These are phyloP conservation scores for Pharnaceum exiguum DNA, from an alignment of 148 eudicot species.

Conservation along the genomic window DNA sequence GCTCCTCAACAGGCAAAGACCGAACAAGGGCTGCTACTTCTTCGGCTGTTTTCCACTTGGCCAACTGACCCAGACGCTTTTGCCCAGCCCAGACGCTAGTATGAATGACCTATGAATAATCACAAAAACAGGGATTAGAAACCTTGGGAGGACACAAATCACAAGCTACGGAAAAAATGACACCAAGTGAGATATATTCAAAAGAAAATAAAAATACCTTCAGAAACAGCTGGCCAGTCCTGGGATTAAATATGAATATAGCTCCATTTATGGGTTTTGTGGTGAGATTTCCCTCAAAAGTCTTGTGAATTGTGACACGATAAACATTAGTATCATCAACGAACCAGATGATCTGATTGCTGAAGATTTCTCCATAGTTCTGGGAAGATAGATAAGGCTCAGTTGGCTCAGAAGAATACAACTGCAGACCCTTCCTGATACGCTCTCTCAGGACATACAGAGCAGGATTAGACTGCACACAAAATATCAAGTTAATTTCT, in stretches of 20 bases:
- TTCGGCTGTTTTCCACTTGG: slow-evolving; percentile 99
- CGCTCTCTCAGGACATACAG: slow-evolving; percentile 94
- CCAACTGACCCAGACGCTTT: slow-evolving; percentile 98
- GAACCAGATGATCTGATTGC: slow-evolving; percentile 98
- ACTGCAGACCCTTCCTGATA: slow-evolving; percentile 91
- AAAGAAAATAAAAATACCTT: slow-evolving; percentile 43
- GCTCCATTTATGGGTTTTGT: slow-evolving; percentile 99
- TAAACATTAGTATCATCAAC: slow-evolving; percentile 99
- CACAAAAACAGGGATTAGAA: too few species aligned
- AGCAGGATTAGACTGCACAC: slow-evolving; percentile 94
- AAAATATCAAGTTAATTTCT: slow-evolving; percentile 4
- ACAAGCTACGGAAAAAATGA: not conserved
- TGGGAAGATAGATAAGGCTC: slow-evolving; percentile 98
- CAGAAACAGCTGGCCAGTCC: slow-evolving; percentile 92
- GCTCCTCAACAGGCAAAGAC: slow-evolving; percentile 97
- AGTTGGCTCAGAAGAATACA: slow-evolving; percentile 99
- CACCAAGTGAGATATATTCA: not conserved
- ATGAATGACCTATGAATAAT: slow-evolving; percentile 76
- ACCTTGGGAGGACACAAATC: not conserved
- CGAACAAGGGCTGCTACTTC: slow-evolving; percentile 98
- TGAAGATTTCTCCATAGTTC: slow-evolving; percentile 96
- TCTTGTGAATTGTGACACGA: slow-evolving; percentile 97
- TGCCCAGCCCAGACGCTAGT: slow-evolving; percentile 99
- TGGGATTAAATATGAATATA: slow-evolving; percentile 91
- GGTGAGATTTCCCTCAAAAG: slow-evolving; percentile 97